Base-by-base conservation (phyloP, 371 early-diverging fungal genomes). In the Batkoa obscura region DNA sequence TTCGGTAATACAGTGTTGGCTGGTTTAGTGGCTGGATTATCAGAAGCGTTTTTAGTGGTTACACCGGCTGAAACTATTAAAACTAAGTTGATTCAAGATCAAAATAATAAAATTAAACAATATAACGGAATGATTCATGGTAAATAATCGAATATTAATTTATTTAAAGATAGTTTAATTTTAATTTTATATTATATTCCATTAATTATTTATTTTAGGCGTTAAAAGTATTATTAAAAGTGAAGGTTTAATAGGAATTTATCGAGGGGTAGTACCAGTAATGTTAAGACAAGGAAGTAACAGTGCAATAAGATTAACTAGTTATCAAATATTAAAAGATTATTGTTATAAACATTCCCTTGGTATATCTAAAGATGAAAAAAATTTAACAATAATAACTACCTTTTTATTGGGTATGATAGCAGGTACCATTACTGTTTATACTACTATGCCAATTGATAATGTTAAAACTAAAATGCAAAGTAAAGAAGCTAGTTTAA, bases 391-490 rank as follows among this genome's bases (percentile, higher is more conserved):
- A 8, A 10, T 31, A 17, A 32, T 42, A 5, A 68, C 76, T 45
- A 76, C 77, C 1, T 88, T 90, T 69, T 78, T 63, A 1, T 79
- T 82, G 31, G 90, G 91, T 47, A 78, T 76, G 54, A 63, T 82
- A 47, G 94, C 94, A 0, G 95, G 95, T 6, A 81, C 79, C 53
- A 75, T 89, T 31, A 92, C 92, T 1, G 92, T 92, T 0, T 91
- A 90, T 60, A 67, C 85, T 0, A 94, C 95, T 0, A 91, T 91
- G 94, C 94, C 94, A 2, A 59, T 94, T 34, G 95, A 93, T 66
- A 91, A 90, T 1, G 74, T 92, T 57, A 94, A 94, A 67, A 94
- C 95, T 1, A 80, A 85, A 56, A 86, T 92, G 90, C 95, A 94
- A 66, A 79, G 81, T 13, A 62, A 83, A 8, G 71, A 78, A 45